Conservation (phyloP, 2,329 filamentous ascomycete species). For the Clonostachys byssicola region DNA sequence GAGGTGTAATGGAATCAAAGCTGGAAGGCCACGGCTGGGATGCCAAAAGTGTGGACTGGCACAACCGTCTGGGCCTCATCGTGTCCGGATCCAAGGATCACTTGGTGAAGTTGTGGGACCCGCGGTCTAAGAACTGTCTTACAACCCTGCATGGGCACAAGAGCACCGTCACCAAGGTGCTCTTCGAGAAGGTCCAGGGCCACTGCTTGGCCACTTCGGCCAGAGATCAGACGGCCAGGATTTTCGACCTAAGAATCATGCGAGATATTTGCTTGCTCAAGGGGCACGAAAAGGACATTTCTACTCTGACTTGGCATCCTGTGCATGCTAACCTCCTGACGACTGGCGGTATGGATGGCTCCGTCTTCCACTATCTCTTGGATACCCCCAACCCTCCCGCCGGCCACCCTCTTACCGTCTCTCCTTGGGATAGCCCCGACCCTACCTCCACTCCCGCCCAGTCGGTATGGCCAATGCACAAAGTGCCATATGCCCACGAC, state of each 20-base stretch:
- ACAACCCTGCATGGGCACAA: conserved; percentile 96
- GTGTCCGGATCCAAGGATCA: conserved; percentile 98
- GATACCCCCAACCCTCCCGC: conserved; percentile 87
- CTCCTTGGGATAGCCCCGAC: conserved; percentile 82
- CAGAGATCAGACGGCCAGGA: conserved; percentile 84
- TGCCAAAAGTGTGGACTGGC: conserved; percentile 95
- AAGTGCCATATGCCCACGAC: conserved; percentile 82
- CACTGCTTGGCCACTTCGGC: conserved; percentile 87
- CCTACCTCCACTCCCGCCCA: conserved; percentile 77
- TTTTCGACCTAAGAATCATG: conserved; percentile 98
- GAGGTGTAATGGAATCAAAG: conserved; percentile 75
- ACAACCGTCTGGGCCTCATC: conserved; percentile 87
- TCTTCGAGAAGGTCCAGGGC: conserved; percentile 83
- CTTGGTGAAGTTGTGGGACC: conserved; percentile 96
- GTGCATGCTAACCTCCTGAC: conserved; percentile 85
- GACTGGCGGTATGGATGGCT: conserved; percentile 85
- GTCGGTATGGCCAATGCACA: conserved; percentile 89
- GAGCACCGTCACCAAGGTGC: conserved; percentile 89
- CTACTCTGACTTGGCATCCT: conserved; percentile 89
- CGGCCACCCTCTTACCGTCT: conserved; percentile 66
- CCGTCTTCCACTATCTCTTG: conserved; percentile 89
- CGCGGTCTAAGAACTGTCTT: conserved; percentile 82
- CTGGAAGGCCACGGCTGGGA: conserved; percentile 97
- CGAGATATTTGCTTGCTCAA: conserved; percentile 90
- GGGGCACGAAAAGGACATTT: conserved; percentile 95